Conservation (phyloP, 2,329 filamentous ascomycete species). For the Fusarium sp. region DNA sequence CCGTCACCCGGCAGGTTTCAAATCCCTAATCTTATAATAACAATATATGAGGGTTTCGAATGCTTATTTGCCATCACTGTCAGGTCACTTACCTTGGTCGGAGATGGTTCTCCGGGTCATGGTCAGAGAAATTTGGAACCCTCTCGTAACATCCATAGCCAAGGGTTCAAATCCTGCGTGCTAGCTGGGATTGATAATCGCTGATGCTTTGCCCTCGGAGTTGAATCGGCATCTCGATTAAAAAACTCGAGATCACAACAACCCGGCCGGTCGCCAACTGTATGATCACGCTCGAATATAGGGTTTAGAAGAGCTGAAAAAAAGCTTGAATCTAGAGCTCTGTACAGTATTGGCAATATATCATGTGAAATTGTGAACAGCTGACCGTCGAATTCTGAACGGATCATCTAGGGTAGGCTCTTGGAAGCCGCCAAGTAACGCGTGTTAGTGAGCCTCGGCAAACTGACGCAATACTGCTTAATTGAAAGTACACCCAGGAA, state of each 20-base stretch:
- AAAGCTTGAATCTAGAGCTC: not conserved
- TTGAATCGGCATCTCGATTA: not conserved
- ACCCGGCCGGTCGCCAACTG: not conserved
- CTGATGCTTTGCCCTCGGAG: not conserved
- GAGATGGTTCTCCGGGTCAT: not conserved
- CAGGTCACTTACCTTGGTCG: not conserved
- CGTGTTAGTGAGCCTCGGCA: conserved; percentile 32
- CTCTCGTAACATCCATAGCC: not conserved
- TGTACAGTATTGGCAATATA: not conserved
- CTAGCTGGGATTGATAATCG: not conserved
- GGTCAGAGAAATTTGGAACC: not conserved
- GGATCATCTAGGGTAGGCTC: conserved; percentile 36
- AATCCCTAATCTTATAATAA: not conserved
- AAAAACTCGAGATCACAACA: not conserved
- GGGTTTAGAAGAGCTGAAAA: not conserved
- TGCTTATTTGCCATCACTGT: not conserved
- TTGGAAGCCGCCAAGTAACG: conserved; percentile 12
- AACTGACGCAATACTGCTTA: conserved; percentile 35
- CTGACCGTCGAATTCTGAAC: not conserved
- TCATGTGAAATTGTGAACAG: conserved; percentile 3
- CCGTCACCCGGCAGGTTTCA: not conserved
- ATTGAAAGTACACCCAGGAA: conserved; percentile 33
- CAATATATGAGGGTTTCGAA: not conserved
- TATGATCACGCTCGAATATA: no score
- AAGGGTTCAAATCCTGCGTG: not conserved